A percentile compares a stretch with the other conserved stretches of the same genome.
Conservation (phyloP, 2,329 filamentous ascomycete genomes). For the Chrysosporium keratinophilum region DNA sequence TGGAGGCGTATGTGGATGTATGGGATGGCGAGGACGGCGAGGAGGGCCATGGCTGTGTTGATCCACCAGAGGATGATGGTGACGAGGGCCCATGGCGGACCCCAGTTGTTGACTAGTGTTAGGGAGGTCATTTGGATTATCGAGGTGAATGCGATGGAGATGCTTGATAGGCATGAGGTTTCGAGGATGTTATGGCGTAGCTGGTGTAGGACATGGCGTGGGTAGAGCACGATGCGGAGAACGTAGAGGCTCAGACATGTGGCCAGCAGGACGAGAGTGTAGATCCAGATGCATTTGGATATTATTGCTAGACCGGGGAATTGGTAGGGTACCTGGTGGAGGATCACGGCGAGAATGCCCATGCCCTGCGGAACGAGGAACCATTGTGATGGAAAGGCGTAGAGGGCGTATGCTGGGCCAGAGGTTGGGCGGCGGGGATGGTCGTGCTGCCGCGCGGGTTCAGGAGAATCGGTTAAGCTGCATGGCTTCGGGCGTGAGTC, state of each 20-base stretch:
- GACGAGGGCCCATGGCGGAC: conserved; percentile 22
- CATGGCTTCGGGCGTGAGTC: too few species aligned
- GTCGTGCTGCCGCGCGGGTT: background rate
- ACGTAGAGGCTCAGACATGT: conserved; percentile 25
- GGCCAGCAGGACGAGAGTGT: conserved; percentile 28
- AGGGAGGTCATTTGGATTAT: conserved; percentile 49
- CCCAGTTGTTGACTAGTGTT: conserved; percentile 29
- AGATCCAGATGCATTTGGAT: conserved; percentile 32
- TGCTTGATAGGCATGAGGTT: conserved; percentile 31
- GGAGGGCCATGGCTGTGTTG: conserved; percentile 25
- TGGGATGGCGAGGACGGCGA: conserved; percentile 22
- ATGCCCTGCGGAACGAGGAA: conserved; percentile 34
- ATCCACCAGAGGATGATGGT: conserved; percentile 37
- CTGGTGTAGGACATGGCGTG: conserved; percentile 23
- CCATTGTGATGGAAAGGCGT: conserved; percentile 30
- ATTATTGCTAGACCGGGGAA: conserved; percentile 31
- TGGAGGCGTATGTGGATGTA: conserved; percentile 31
- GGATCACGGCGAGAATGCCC: conserved; percentile 28
- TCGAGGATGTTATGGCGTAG: conserved; percentile 28
- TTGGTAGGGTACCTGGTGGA: conserved; percentile 33
- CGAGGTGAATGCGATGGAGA: conserved; percentile 29
- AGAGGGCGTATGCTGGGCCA: conserved; percentile 19
- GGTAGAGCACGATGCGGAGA: conserved; percentile 26
- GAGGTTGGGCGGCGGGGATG: background rate
- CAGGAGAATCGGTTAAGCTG: background rate